Evolutionary conservation across 2,329 filamentous ascomycete species (phyloP), one percentile per base, ranked within the genome.

Genomic region (Pleurostoma richardsiae): DNA sequence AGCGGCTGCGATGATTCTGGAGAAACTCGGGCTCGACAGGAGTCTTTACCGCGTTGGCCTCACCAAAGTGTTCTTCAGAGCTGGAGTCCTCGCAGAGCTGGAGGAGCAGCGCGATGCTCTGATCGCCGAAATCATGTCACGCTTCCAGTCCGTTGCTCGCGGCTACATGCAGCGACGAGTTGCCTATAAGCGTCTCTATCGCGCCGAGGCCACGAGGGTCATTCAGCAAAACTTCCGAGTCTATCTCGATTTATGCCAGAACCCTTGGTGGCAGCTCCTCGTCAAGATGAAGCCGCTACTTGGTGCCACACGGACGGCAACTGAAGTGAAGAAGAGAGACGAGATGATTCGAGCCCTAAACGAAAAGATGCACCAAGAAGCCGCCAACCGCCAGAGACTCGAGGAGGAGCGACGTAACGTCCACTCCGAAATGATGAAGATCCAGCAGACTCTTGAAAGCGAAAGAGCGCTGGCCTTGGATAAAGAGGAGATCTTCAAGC

Each of bases 401-500:
- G 94, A 99, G 59, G 94, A 99, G 46, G 94, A 99, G 56, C 82
- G 91, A 30, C 81, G 94, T 39, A 87, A 90, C 51, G 88, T 89
- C 2, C 88, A 97, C 56, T 76, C 85, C 10, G 94, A 99, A 59
- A 86, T 96, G 59, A 81, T 91, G 55, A 84, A 88, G 30, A 88
- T 97, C 41, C 91, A 96, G 62, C 90, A 97, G 58, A 95, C 89
- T 0, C 76, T 99, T 2, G 95, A 99, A 65, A 96, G 91, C 54
- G 95, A 99, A 67, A 83, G 94, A 43, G 89, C 92, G n/a, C 76
- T 99, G 39, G 94, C 94, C 1, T 73, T 99, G 4, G 94, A 99
- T 67, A 99, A 99, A 64, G 95, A 99, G 62, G 94, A 99, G 59
- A 99, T 99, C 50, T 99, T 97, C 74, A 95, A 92, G 62, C 83